Base-by-base conservation (phyloP, 306 rosid species). In the Prunus mume region DNA sequence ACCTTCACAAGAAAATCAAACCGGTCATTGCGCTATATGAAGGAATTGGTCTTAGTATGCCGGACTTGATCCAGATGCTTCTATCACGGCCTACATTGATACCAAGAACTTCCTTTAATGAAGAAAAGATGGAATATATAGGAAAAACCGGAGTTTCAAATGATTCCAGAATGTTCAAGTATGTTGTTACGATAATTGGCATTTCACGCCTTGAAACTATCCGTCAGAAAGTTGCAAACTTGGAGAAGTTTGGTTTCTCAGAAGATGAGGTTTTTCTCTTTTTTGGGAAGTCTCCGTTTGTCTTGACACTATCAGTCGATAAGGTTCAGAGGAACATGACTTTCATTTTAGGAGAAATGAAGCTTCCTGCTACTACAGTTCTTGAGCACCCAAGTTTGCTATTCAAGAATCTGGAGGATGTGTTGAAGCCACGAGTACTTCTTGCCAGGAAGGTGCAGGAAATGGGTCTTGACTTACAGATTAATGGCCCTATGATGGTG, bases 301-400 rank as follows among this genome's bases (percentile, higher is more conserved):
- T 82, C 38, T 60, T 93, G 85, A 88, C 93, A 47, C 71, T 93
- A 28, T 93, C 96, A 1, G 82, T 84, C 2, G 92, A 91, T 22
- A 93, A 93, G 83, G 92, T 93, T 85, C 93, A 88, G 80, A 93
- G 98, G 92, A 88, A 88, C 74, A 90, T 93, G 97, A 87, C 90
- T 51, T 93, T 93, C 80, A 74, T 93, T 65, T 22, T 93, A 70
- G 86, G 90, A 43, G 81, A 90, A 9, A 81, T 93, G 96, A 91
- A 86, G 88, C 81, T 93, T 66, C 88, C 88, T 43, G 96, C 90
- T 65, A 84, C 79, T 54, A 72, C 63, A 19, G 82, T 91, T 72
- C 80, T 93, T 11, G 58, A 50, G 65, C 54, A 62, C 52, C 98
- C 98, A 3, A 41, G 64, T 74, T 77, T 93, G 71, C 77, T 93